phyloP scores from a whole-genome alignment of 164 flowering plant genomes.

The Tetracentron sinense region DNA sequence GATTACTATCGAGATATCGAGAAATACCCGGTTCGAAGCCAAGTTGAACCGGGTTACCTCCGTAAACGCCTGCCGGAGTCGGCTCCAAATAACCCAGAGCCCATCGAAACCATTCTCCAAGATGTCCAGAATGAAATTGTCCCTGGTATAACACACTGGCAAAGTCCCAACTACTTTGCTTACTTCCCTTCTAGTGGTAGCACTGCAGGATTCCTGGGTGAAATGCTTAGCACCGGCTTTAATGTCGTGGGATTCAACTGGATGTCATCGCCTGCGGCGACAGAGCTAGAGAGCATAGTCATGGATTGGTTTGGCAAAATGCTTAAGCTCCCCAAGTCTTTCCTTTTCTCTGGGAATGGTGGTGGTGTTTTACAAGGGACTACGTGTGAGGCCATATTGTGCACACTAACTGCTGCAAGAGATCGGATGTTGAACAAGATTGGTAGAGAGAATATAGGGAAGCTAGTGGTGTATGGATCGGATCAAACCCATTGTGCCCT shows the following conservation, averaged over 20 bases:
- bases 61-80: constrained; percentile 34
- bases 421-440: constrained; percentile 30
- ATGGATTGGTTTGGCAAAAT: constrained; percentile 54
- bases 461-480: constrained; percentile 38
- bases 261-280: constrained; percentile 67
- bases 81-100: constrained; percentile 48
- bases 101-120: constrained; percentile 44
- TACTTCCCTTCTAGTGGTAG: constrained; percentile 53
- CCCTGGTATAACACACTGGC: constrained; percentile 77
- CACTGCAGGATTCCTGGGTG: constrained; percentile 57
- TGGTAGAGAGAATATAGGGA: constrained; percentile 30
- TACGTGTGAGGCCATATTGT: constrained; percentile 58
- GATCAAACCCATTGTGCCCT: constrained; percentile 50
- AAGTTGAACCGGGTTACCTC: constrained; percentile 69
- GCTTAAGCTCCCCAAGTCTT: constrained; percentile 42
- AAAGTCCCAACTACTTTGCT: constrained; percentile 61
- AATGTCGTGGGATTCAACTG: constrained; percentile 68
- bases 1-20: constrained; percentile 54
- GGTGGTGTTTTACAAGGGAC: constrained; percentile 76
- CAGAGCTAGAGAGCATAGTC: constrained; percentile 49
- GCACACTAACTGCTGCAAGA: constrained; percentile 48
- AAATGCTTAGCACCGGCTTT: constrained; percentile 58
- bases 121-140: constrained; percentile 45
- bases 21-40: constrained; percentile 58
- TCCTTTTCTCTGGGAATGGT: constrained; percentile 51